These are phyloP conservation scores for Porcisia deanei DNA, from an alignment of 208 protist genomes.

Conservation along the genomic window DNA sequence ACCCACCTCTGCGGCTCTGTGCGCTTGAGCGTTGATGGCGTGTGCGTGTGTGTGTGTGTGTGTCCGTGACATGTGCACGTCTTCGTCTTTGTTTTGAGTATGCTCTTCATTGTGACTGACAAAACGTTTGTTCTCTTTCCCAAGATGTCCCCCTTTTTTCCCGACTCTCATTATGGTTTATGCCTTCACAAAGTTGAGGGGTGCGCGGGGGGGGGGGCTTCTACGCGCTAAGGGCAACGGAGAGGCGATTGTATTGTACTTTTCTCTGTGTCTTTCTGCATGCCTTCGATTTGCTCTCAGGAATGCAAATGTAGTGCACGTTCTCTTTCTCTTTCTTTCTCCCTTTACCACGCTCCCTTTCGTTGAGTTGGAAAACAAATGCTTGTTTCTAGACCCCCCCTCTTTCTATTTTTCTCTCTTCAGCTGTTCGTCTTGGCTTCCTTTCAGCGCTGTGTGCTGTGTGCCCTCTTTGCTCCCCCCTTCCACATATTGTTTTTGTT, in stretches of 20 bases:
- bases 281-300: not conserved
- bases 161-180: not conserved
- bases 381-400: not conserved
- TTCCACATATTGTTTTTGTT: too few species aligned
- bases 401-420: not conserved
- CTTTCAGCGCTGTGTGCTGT: too few species aligned
- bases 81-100: not conserved
- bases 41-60: constrained; percentile 12
- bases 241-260: constrained; percentile 1
- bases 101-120: not conserved
- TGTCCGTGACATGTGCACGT: not conserved
- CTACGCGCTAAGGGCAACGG: not conserved
- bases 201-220: not conserved
- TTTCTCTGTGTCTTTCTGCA: not conserved
- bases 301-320: not conserved
- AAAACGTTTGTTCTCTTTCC: constrained; percentile 1
- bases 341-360: constrained; percentile 10
- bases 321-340: not conserved
- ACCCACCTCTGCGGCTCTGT: not conserved
- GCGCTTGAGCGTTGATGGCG: not conserved
- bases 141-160: not conserved
- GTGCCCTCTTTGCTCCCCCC: too few species aligned
- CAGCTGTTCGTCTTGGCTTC: not conserved
- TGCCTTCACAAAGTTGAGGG: not conserved
- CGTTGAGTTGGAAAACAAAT: not conserved